A percentile compares a stretch with the other conserved stretches of the same genome.
Conservation (phyloP, 495 filamentous ascomycete genomes). For the Neurospora discreta region DNA sequence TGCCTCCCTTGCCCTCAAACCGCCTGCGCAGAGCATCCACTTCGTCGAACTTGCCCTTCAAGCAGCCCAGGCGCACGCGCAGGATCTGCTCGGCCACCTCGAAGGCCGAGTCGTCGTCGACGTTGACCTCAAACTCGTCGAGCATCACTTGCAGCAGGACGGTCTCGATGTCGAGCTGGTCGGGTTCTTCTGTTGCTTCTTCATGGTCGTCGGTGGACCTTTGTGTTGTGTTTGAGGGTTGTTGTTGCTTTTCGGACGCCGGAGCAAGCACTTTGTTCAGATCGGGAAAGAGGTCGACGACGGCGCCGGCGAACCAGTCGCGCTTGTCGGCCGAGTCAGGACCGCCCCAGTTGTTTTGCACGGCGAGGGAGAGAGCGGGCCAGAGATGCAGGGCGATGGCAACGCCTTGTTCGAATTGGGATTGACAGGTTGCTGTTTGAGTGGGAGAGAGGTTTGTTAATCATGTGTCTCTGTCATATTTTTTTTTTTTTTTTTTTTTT, state of each 20-base stretch:
- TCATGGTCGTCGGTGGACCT: neutral
- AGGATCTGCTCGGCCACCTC: conserved; percentile 65
- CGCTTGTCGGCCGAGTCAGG: conserved; percentile 76
- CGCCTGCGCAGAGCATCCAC: conserved; percentile 57
- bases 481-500: neutral
- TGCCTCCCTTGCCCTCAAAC: conserved; percentile 42
- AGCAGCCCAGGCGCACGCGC: conserved; percentile 48
- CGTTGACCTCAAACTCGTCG: conserved; percentile 85
- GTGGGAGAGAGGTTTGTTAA: conserved; percentile 9
- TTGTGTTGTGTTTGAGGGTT: neutral
- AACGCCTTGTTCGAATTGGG: conserved; percentile 69
- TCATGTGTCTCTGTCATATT: neutral
- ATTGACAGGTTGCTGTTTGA: conserved; percentile 52
- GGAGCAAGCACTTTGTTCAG: conserved; percentile 33
- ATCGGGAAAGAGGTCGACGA: conserved; percentile 68
- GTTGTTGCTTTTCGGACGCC: neutral
- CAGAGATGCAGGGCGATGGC: conserved; percentile 71
- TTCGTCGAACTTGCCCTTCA: conserved; percentile 51
- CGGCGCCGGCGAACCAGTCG: conserved; percentile 87
- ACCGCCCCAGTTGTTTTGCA: conserved; percentile 82
- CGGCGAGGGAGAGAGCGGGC: conserved; percentile 76
- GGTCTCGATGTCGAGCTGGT: conserved; percentile 72
- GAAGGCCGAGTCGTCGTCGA: conserved; percentile 79
- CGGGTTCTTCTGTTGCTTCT: conserved; percentile 43
- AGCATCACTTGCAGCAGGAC: conserved; percentile 80